phyloP scores from a whole-genome alignment of 805 yeast genomes.

The Kodamaea laetipori region DNA sequence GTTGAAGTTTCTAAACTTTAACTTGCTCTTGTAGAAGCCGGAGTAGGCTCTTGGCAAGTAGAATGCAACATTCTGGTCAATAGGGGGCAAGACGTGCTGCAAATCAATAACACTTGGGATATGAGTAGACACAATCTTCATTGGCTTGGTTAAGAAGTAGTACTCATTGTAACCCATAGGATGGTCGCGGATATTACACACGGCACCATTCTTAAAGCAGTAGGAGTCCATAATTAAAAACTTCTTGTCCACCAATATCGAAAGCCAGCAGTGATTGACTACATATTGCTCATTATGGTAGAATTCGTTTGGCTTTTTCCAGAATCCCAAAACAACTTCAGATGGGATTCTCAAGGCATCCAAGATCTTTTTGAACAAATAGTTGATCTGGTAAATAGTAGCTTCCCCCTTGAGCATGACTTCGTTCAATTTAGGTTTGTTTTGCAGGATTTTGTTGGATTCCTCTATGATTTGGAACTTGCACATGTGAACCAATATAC shows the following conservation, averaged over 20 bases:
- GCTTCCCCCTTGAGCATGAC: constrained; percentile 54
- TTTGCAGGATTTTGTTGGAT: constrained; percentile 36
- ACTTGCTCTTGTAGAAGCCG: constrained; percentile 61
- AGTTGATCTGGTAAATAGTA: constrained; percentile 71
- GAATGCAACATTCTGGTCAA: constrained; percentile 75
- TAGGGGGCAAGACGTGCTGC: constrained; percentile 85
- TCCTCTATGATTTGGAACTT: constrained; percentile 52
- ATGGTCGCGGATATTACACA: constrained; percentile 33
- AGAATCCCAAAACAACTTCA: constrained; percentile 78
- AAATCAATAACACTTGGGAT: constrained; percentile 76
- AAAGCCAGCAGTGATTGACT: constrained; percentile 87
- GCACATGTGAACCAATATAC: constrained; percentile 69
- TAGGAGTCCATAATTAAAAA: constrained; percentile 75
- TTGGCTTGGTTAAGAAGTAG: constrained; percentile 79
- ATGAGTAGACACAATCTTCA: constrained; percentile 77
- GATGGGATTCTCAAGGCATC: constrained; percentile 69
- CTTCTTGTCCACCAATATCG: constrained; percentile 71
- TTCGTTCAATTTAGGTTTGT: constrained; percentile 44
- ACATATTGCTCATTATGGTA: constrained; percentile 53
- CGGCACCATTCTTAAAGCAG: constrained; percentile 33
- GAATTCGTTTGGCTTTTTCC: constrained; percentile 73
- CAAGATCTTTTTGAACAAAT: constrained; percentile 73
- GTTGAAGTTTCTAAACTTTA: constrained; percentile 66
- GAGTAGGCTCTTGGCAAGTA: constrained; percentile 88
- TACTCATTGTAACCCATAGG: constrained; percentile 46